A percentile compares a stretch with the other conserved stretches of the same genome.
Evolutionary conservation across 1,284 basidiomycete genomes (phyloP).

Genomic region (Microbotryum violaceum): DNA sequence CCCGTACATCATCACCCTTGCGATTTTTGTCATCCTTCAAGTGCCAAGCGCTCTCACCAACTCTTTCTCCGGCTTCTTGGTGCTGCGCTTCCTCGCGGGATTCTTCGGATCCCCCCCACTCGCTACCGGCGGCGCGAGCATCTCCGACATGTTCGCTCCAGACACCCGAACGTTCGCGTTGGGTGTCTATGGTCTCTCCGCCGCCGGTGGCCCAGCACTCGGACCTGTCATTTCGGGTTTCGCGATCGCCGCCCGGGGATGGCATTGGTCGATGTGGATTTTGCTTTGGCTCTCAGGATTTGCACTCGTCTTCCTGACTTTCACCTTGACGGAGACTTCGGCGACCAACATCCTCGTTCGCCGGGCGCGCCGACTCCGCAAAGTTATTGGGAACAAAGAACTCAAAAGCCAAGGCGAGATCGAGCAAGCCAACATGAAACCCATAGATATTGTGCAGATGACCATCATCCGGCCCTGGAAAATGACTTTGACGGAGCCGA

Average conservation of each 20-base stretch:
- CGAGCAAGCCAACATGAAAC: constrained; percentile 12
- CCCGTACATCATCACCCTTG: constrained; percentile 40
- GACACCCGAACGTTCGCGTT: constrained; percentile 21
- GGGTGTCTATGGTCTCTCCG: constrained; percentile 27
- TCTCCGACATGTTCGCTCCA: constrained; percentile 13
- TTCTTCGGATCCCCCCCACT: constrained; percentile 41
- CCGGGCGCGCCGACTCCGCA: constrained; percentile 40
- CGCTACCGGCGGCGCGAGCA: constrained; percentile 35
- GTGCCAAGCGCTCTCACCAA: constrained; percentile 38
- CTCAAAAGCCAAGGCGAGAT: constrained; percentile 37
- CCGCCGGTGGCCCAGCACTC: constrained; percentile 30
- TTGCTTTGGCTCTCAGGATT: constrained; percentile 40
- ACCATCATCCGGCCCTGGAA: constrained; percentile 31
- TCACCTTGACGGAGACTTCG: constrained; percentile 42
- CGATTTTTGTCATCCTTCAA: constrained; percentile 40
- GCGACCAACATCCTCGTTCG: constrained; percentile 40
- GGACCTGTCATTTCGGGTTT: constrained; percentile 38
- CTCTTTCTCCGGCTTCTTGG: constrained; percentile 38
- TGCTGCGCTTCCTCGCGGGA: constrained; percentile 42
- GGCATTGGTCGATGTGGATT: constrained; percentile 42
- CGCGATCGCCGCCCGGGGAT: constrained; percentile 35
- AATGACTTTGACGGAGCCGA: constrained; percentile 37
- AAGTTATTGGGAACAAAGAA: constrained; percentile 40
- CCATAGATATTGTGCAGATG: constrained; percentile 9
- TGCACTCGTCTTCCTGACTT: constrained; percentile 31